These are phyloP conservation scores for Davidsoniella virescens DNA, from an alignment of 2,329 filamentous ascomycete species.

Conservation along the genomic window DNA sequence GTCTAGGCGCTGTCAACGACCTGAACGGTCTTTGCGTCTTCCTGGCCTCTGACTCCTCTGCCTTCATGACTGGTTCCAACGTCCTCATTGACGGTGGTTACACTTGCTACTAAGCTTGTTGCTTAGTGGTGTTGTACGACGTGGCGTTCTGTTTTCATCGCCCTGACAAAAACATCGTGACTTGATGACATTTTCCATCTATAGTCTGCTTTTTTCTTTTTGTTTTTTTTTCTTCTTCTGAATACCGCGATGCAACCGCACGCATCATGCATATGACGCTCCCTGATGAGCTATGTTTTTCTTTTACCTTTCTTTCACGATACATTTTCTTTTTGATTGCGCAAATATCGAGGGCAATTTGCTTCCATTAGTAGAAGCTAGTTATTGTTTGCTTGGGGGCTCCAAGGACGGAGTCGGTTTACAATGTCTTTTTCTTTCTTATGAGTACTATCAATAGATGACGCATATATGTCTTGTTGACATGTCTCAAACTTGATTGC, in stretches of 20 bases:
- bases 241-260: background rate
- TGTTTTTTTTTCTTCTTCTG: slow-evolving; percentile 2
- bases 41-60: slow-evolving; percentile 54
- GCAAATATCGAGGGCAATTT: slow-evolving; percentile 6
- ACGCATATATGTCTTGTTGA: background rate
- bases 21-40: slow-evolving; percentile 65
- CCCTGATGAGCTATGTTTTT: slow-evolving; percentile 7
- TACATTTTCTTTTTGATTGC: slow-evolving; percentile 2
- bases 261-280: slow-evolving; percentile 9
- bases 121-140: background rate
- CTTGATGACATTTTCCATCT: background rate
- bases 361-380: slow-evolving; percentile 7
- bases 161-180: background rate
- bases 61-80: slow-evolving; percentile 66
- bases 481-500: no score
- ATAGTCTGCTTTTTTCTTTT: background rate
- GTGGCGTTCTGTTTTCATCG: background rate
- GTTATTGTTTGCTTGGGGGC: slow-evolving; percentile 8
- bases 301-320: slow-evolving; percentile 6
- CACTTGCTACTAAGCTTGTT: slow-evolving; percentile 36
- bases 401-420: slow-evolving; percentile 6
- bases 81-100: slow-evolving; percentile 56
- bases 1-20: slow-evolving; percentile 57
- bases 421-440: background rate
- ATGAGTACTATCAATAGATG: slow-evolving; percentile 7